Evolutionary conservation across 345 rosid species (phyloP), one percentile per base, ranked within the genome.

Genomic region (Trapa bicornis): DNA sequence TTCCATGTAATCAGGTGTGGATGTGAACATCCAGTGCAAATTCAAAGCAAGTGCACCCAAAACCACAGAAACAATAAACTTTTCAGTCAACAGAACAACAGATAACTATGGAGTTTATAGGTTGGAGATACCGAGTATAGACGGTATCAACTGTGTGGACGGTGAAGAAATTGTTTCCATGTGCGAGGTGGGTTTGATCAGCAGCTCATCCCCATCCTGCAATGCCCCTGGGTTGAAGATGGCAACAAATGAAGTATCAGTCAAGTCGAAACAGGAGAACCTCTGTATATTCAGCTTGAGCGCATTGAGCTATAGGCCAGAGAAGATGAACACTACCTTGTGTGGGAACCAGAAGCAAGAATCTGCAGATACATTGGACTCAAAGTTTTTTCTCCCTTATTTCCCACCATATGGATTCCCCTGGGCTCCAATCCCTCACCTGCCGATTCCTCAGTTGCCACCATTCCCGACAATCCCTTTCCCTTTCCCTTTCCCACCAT

Each of bases 231-330:
- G 79, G 61, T 48, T 82, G 48, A 84, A 73, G 37, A 77, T 81
- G 6, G 78, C 92, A 39, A 67, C 88, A 17, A 80, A 82, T 67
- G 86, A 88, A 80, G 79, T 94, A 57, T 79, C 96, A 0, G 71
- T 86, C 58, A 94, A 89, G 57, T 88, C 95, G 1, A 94, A 83
- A 66, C 88, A 86, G 57, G 85, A 86, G 38, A 90, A 80, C n/a
- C 78, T 86, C 67, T 94, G 97, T 66, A 84, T 94, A 73, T 90
- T 83, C 82, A 86, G 95, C 86, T 72, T 94, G 69, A 84, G 74
- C 74, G 87, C 95, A 5, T 74, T 94, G 64, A 88, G 82, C 68
- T 94, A 76, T 47, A 87, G 72, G 66, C 96, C 97, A n/a, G 53
- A 73, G 16, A 73, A 81, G 56, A 83, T 22, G 66, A 91, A 94